Evolutionary conservation across 2,329 filamentous ascomycete genomes (phyloP), one percentile per base, ranked within the genome.

Genomic region (Aspergillus sp.): DNA sequence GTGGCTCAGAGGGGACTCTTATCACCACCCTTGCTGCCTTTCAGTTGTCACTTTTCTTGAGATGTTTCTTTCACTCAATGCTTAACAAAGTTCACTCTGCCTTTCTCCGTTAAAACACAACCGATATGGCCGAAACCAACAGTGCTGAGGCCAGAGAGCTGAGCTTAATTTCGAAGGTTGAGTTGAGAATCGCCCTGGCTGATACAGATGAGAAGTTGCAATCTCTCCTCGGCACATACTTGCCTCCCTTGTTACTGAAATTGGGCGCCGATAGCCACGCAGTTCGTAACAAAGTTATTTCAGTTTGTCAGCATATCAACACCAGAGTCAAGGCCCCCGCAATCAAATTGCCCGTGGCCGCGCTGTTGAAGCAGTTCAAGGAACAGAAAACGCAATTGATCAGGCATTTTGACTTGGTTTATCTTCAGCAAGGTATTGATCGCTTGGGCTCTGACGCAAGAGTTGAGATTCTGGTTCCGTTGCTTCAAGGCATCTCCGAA

Each of bases 361-460:
- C 87, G 15, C 81, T 99, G 17, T 75, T 98, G 55, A 88, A 92
- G 65, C 95, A 98, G 73, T 97, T 96, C 81, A 96, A 96, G 73
- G 85, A 90, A 21, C 86, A 85, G 39, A 81, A 86, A 40, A 88
- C 87, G 12, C 80, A 87, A 1, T 81, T 97, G 39, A 86, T 99
- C 63, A 88, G 91, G 62, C 90, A 96, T 70, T 90, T 97, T 66
- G 93, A 98, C 74, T 79, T 98, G 41, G 82, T 90, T 17, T 96
- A 96, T 70, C 89, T 97, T 39, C 90, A 96, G 68, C 91, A 96
- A 70, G 95, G 93, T 40, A 80, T 90, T 45, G 82, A 82, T 52
- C 81, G 87, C 50, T 73, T 90, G 19, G 79, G 82, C 2, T 73
- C 81, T 11, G 72, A 76, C 53, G 89, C 93, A 43, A 85, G 91